phyloP scores from a whole-genome alignment of 2,329 filamentous ascomycete genomes.

The Microsporum audouinii region DNA sequence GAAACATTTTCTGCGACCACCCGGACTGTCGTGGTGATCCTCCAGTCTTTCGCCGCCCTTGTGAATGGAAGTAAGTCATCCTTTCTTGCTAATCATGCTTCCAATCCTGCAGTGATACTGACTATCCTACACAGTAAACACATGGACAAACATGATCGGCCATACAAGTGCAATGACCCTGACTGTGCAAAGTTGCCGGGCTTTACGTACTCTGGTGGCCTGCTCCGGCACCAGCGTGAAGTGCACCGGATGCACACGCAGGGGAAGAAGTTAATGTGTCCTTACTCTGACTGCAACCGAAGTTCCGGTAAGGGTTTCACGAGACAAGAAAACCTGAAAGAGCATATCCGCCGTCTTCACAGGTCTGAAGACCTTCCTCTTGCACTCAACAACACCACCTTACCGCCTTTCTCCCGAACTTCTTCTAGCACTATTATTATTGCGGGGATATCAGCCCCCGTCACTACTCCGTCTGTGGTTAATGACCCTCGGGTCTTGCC shows the following conservation, averaged over 20 bases:
- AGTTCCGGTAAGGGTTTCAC: slow-evolving; percentile 83
- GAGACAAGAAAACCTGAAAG: slow-evolving; percentile 83
- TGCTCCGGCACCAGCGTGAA: slow-evolving; percentile 81
- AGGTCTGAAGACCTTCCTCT: slow-evolving; percentile 29
- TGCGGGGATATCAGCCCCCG: background rate
- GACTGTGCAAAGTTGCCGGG: slow-evolving; percentile 85
- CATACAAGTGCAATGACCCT: slow-evolving; percentile 72
- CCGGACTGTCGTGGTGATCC: slow-evolving; percentile 55
- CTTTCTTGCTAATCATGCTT: background rate
- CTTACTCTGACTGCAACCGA: slow-evolving; percentile 76
- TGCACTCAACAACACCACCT: background rate
- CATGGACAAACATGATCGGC: slow-evolving; percentile 95
- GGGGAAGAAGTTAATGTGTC: slow-evolving; percentile 80
- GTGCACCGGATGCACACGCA: slow-evolving; percentile 85
- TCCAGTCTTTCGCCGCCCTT: slow-evolving; percentile 64
- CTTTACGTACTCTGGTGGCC: slow-evolving; percentile 87
- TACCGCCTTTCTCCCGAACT: background rate
- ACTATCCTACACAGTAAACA: slow-evolving; percentile 57
- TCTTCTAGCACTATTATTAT: background rate
- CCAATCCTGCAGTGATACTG: background rate
- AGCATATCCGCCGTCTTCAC: slow-evolving; percentile 86
- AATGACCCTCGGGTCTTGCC: background rate
- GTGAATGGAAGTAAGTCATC: slow-evolving; percentile 81
- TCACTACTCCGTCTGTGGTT: background rate
- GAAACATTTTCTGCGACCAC: slow-evolving; percentile 66